Evolutionary conservation across 495 filamentous ascomycete species (phyloP).

Genomic region (Penicillium verhagenii): DNA sequence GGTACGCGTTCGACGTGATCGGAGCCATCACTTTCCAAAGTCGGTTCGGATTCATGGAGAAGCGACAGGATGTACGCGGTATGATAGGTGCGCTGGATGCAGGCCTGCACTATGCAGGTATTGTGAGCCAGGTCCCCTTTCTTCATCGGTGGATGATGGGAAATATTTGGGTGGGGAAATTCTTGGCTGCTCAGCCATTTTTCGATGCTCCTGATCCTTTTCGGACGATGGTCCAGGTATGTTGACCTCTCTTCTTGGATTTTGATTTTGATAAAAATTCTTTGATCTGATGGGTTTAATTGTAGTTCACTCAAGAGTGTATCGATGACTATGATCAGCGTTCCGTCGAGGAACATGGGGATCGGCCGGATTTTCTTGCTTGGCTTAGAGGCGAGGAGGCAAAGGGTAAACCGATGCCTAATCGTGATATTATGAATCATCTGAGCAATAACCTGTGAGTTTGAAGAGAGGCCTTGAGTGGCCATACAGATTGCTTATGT

Average conservation of each 20-base stretch:
- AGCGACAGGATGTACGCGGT: conserved; percentile 5
- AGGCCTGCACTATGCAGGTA: conserved; percentile 8
- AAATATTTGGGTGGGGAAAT: conserved; percentile 10
- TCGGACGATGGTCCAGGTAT: conserved; percentile 13
- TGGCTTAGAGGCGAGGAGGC: conserved; percentile 14
- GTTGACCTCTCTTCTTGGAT: neutral
- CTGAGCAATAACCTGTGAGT: conserved; percentile 17
- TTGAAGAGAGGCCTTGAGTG: no score
- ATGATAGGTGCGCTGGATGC: conserved; percentile 12
- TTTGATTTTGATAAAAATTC: no score
- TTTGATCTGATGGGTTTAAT: neutral
- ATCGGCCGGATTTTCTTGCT: conserved; percentile 15
- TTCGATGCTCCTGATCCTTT: conserved; percentile 7
- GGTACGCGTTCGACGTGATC: conserved; percentile 56
- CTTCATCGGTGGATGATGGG: conserved; percentile 11
- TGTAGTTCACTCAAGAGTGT: conserved; percentile 14
- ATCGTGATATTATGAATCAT: conserved; percentile 19
- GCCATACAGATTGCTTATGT: no score
- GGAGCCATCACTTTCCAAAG: conserved; percentile 31
- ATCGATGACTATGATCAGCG: conserved; percentile 14
- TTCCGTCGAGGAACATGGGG: neutral
- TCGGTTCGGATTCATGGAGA: conserved; percentile 15
- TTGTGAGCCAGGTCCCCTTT: conserved; percentile 8
- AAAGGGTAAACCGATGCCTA: conserved; percentile 15
- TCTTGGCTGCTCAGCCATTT: conserved; percentile 14